Evolutionary conservation across 1,284 basidiomycete genomes (phyloP).

Genomic region (Sporisorium iseilematis-ciliati): DNA sequence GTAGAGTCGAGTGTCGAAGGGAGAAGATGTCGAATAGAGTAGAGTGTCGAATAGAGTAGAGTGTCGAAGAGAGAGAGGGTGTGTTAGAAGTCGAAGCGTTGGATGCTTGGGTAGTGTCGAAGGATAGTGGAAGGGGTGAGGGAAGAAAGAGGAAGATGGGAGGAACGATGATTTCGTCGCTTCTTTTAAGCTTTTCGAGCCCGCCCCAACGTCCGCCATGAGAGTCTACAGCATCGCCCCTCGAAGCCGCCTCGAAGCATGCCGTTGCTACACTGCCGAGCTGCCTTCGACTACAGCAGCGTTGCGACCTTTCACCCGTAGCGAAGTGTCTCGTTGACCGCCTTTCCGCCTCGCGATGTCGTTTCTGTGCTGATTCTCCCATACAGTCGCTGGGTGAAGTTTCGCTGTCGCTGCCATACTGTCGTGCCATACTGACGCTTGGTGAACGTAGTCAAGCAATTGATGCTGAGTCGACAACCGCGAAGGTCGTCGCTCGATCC

Average conservation of each 20-base stretch:
- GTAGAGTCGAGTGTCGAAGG: too few relatives aligned
- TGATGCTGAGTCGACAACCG: slow-evolving; percentile 1
- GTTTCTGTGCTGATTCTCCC: not conserved
- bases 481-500: not conserved
- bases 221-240: not conserved
- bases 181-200: slow-evolving; percentile 8
- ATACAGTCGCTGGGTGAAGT: too few relatives aligned
- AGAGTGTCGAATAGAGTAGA: not conserved
- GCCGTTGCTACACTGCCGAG: not conserved
- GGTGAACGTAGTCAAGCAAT: not conserved
- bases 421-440: too few relatives aligned
- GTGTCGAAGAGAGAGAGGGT: not conserved
- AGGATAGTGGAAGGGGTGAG: slow-evolving; percentile 1
- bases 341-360: not conserved
- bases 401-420: too few relatives aligned
- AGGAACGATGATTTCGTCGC: not conserved
- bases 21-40: not conserved
- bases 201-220: not conserved
- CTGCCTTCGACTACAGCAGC: not conserved
- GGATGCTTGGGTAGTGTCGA: not conserved
- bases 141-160: not conserved
- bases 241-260: not conserved
- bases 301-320: not conserved
- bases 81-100: not conserved
- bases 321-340: not conserved